Evolutionary conservation across 805 yeast genomes (phyloP).

Genomic region (Saccharomycopsis capsularis): DNA sequence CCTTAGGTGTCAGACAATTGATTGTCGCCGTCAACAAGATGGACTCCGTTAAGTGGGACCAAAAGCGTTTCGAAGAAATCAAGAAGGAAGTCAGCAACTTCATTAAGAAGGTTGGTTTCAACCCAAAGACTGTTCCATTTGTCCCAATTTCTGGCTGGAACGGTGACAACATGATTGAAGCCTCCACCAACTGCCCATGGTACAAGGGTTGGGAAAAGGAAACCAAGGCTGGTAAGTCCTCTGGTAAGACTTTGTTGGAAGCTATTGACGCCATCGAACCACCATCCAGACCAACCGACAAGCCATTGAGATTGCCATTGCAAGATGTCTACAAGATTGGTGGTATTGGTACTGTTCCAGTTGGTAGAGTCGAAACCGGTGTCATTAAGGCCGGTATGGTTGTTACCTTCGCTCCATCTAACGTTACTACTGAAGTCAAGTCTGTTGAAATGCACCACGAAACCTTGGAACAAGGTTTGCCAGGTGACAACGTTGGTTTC

Average conservation of each 20-base stretch:
- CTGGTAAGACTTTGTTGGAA: conserved; percentile 79
- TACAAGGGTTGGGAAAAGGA: conserved; percentile 81
- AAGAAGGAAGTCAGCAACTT: conserved; percentile 68
- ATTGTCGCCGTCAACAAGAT: conserved; percentile 91
- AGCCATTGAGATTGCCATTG: conserved; percentile 84
- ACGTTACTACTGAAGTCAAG: conserved; percentile 85
- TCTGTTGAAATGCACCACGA: conserved; percentile 87
- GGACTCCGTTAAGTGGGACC: conserved; percentile 88
- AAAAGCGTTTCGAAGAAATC: conserved; percentile 74
- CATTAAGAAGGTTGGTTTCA: conserved; percentile 81
- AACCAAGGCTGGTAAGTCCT: conserved; percentile 60
- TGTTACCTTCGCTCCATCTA: conserved; percentile 84
- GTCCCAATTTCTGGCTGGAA: conserved; percentile 90
- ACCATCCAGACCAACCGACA: conserved; percentile 74
- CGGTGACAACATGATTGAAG: conserved; percentile 90
- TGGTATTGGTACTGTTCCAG: conserved; percentile 89
- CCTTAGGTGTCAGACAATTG: conserved; percentile 81
- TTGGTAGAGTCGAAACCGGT: conserved; percentile 93
- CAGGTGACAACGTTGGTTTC: conserved; percentile 91
- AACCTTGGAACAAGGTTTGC: conserved; percentile 68
- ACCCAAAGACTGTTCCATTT: conserved; percentile 76
- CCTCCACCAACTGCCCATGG: conserved; percentile 79
- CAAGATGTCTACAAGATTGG: conserved; percentile 92
- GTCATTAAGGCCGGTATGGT: conserved; percentile 87
- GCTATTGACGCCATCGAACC: conserved; percentile 81